Evolutionary conservation across 1,139 yeast genomes (phyloP).

Genomic region (Chernovozyma aurita): DNA sequence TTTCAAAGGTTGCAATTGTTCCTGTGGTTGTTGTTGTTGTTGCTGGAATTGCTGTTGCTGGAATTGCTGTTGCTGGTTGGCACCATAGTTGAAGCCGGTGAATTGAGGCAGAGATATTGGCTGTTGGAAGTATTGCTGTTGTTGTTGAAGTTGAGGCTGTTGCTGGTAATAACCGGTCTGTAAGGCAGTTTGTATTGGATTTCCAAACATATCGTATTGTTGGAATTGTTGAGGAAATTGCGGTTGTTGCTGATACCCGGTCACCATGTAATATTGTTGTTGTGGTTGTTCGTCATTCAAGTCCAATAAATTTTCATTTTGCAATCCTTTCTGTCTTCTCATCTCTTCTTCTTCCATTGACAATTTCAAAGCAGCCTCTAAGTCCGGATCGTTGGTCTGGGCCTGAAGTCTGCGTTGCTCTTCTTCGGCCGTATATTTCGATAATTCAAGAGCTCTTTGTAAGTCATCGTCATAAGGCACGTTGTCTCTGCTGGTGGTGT

Average conservation of each 20-base stretch:
- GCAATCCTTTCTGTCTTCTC: slow-evolving; percentile 48
- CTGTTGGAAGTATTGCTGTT: slow-evolving; percentile 29
- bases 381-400: slow-evolving; percentile 55
- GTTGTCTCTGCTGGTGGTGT: slow-evolving; percentile 16
- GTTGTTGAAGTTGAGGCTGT: slow-evolving; percentile 23
- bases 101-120: slow-evolving; percentile 15
- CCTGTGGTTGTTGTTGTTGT: slow-evolving; percentile 37
- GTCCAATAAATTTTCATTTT: slow-evolving; percentile 51
- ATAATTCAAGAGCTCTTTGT: slow-evolving; percentile 77
- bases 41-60: slow-evolving; percentile 27
- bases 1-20: slow-evolving; percentile 51
- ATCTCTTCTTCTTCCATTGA: slow-evolving; percentile 87
- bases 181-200: slow-evolving; percentile 60
- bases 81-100: slow-evolving; percentile 26
- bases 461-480: slow-evolving; percentile 76
- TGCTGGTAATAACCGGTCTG: slow-evolving; percentile 45
- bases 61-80: slow-evolving; percentile 10
- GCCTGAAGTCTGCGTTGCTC: slow-evolving; percentile 35
- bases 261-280: slow-evolving; percentile 22
- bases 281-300: slow-evolving; percentile 38
- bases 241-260: slow-evolving; percentile 32
- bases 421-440: slow-evolving; percentile 79
- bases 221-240: slow-evolving; percentile 22
- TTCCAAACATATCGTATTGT: slow-evolving; percentile 72
- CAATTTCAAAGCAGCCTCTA: slow-evolving; percentile 76